Conservation (phyloP, 306 rosid genomes). For the Cicer cuneatum region DNA sequence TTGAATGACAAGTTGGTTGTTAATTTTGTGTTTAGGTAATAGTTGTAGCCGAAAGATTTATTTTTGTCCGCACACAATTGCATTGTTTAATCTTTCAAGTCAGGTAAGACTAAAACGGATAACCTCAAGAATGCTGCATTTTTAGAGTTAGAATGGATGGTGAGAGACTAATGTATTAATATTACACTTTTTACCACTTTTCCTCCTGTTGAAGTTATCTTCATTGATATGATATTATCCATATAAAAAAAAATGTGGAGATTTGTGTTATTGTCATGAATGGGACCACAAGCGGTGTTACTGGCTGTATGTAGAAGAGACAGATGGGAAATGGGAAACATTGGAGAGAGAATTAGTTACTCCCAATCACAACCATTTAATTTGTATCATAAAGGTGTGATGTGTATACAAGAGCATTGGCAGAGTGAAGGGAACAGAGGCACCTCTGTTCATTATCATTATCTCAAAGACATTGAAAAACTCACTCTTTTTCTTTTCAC, state of each 20-base stretch:
- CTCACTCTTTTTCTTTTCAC: not conserved
- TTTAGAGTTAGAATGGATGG: no score
- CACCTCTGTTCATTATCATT: slow-evolving; percentile 44
- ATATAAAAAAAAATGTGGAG: slow-evolving; percentile 42
- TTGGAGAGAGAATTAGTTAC: slow-evolving; percentile 59
- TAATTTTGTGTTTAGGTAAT: slow-evolving; percentile 15
- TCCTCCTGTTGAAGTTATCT: slow-evolving; percentile 29
- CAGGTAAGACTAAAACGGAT: no score
- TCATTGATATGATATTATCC: slow-evolving; percentile 1
- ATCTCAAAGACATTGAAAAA: slow-evolving; percentile 17
- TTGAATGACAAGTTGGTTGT: slow-evolving; percentile 9
- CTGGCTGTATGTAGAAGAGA: slow-evolving; percentile 71
- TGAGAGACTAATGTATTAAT: no score
- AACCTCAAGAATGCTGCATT: no score
- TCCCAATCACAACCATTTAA: slow-evolving; percentile 65
- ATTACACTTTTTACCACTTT: slow-evolving; percentile 30
- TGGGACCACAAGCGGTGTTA: slow-evolving; percentile 66
- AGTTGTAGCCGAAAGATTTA: not conserved
- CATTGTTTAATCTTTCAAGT: not conserved
- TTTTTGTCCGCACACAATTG: not conserved
- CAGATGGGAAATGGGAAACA: slow-evolving; percentile 88
- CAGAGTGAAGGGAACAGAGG: slow-evolving; percentile 33
- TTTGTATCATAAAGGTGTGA: slow-evolving; percentile 56
- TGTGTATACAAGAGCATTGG: slow-evolving; percentile 48
- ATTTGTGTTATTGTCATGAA: slow-evolving; percentile 43